Evolutionary conservation across 805 yeast genomes (phyloP).

Genomic region (Nakazawaea wyomingensis): DNA sequence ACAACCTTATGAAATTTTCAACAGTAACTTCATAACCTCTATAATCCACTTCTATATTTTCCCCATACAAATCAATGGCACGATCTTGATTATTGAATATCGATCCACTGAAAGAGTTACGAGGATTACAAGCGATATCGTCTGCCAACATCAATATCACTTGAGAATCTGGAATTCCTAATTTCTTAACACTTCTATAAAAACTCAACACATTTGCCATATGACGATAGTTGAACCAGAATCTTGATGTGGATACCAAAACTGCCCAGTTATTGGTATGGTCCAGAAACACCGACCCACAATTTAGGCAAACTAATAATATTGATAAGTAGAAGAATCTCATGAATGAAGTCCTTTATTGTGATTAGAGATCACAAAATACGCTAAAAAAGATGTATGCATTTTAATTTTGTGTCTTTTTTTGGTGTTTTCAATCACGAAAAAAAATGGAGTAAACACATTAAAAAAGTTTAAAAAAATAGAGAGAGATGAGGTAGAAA

Average conservation of each 20-base stretch:
- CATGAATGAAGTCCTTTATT: no score
- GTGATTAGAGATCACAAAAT: no score
- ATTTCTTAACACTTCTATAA: conserved; percentile 91
- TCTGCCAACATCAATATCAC: conserved; percentile 94
- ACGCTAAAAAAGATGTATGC: no score
- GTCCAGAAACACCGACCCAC: neutral
- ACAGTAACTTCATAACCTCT: conserved; percentile 98
- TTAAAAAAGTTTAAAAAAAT: no score
- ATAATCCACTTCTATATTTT: conserved; percentile 91
- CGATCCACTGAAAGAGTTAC: conserved; percentile 94
- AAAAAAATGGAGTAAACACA: no score
- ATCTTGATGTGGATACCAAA: conserved; percentile 88
- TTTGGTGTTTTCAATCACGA: neutral
- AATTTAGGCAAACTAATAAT: neutral
- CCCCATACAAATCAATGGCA: conserved; percentile 90
- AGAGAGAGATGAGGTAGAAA: no score
- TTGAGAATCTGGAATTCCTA: conserved; percentile 97
- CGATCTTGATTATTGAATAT: conserved; percentile 93
- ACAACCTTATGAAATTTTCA: conserved; percentile 85
- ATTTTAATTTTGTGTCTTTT: no score
- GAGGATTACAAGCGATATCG: conserved; percentile 94
- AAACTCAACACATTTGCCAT: conserved; percentile 94
- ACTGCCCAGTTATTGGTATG: conserved; percentile 80
- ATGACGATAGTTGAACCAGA: conserved; percentile 98
- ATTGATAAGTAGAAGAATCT: neutral